Evolutionary conservation across 2,329 filamentous ascomycete species (phyloP).

Genomic region (Cordyceps pruinosa): DNA sequence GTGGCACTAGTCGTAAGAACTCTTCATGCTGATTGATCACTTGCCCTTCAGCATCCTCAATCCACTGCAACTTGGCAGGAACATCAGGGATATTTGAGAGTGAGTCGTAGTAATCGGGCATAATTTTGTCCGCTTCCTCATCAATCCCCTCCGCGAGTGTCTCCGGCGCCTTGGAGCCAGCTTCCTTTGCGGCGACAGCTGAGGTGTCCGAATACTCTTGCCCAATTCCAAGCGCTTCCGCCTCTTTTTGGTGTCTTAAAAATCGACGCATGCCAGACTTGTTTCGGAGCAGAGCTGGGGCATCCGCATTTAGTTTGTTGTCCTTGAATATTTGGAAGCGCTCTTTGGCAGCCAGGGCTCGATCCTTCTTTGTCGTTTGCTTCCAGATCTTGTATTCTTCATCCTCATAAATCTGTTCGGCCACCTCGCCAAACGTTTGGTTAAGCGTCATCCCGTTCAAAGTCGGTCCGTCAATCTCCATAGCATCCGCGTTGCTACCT

Average conservation of each 20-base stretch:
- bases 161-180: slow-evolving; percentile 49
- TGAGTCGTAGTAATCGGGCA: slow-evolving; percentile 93
- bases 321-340: slow-evolving; percentile 80
- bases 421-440: slow-evolving; percentile 57
- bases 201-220: slow-evolving; percentile 33
- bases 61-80: slow-evolving; percentile 70
- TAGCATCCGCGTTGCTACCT: slow-evolving; percentile 71
- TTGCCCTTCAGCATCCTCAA: slow-evolving; percentile 81
- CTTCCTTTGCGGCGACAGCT: slow-evolving; percentile 37
- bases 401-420: slow-evolving; percentile 75
- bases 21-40: slow-evolving; percentile 85
- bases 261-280: slow-evolving; percentile 88
- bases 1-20: slow-evolving; percentile 68
- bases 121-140: slow-evolving; percentile 71
- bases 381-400: slow-evolving; percentile 99
- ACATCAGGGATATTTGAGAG: slow-evolving; percentile 82
- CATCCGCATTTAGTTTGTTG: slow-evolving; percentile 76
- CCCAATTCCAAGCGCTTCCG: slow-evolving; percentile 42
- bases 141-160: slow-evolving; percentile 94
- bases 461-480: slow-evolving; percentile 78
- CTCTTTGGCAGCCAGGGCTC: slow-evolving; percentile 78
- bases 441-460: slow-evolving; percentile 58
- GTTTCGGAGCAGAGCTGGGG: slow-evolving; percentile 76
- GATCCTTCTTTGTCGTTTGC: slow-evolving; percentile 94
- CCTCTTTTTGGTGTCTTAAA: slow-evolving; percentile 69